A percentile compares a stretch with the other conserved stretches of the same genome.
Evolutionary conservation across 108 stramenopile genomes (phyloP).

Genomic region (Cylindrotheca fusiformis): DNA sequence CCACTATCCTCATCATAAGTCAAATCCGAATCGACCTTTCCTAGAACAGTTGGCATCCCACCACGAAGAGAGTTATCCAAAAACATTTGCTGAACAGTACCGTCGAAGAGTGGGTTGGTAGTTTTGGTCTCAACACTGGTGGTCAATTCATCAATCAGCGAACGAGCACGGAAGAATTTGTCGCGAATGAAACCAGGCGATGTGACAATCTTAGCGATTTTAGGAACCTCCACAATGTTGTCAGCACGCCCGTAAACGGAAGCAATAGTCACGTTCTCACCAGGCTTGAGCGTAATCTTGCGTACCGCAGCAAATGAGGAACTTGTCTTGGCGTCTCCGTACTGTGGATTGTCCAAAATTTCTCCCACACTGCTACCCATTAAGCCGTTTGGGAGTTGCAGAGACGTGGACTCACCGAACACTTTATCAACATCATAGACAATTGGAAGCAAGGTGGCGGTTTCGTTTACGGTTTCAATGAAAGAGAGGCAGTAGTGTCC

Average conservation of each 20-base stretch:
- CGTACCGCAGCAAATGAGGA: conserved; percentile 87
- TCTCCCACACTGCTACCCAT: conserved; percentile 52
- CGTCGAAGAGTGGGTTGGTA: conserved; percentile 84
- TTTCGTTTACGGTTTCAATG: conserved; percentile 54
- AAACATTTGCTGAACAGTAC: conserved; percentile 89
- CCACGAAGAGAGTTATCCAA: conserved; percentile 96
- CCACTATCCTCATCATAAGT: conserved; percentile 76
- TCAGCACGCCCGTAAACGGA: conserved; percentile 86
- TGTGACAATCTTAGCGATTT: conserved; percentile 66
- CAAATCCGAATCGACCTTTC: conserved; percentile 70
- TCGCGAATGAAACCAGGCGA: conserved; percentile 54
- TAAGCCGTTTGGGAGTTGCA: conserved; percentile 67
- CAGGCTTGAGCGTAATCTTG: conserved; percentile 64
- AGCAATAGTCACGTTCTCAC: conserved; percentile 72
- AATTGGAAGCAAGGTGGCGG: conserved; percentile 72
- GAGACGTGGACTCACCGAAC: conserved; percentile 80
- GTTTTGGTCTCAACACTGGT: conserved; percentile 86
- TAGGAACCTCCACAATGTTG: conserved; percentile 59
- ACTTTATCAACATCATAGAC: conserved; percentile 89
- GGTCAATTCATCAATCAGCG: conserved; percentile 81
- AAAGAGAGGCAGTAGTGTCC: conserved; percentile 92
- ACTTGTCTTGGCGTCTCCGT: conserved; percentile 90
- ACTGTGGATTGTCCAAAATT: conserved; percentile 74
- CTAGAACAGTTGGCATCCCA: conserved; percentile 88
- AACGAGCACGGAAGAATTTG: conserved; percentile 75